Conservation (phyloP, 495 filamentous ascomycete genomes). For the Penicillium cinerascens region DNA sequence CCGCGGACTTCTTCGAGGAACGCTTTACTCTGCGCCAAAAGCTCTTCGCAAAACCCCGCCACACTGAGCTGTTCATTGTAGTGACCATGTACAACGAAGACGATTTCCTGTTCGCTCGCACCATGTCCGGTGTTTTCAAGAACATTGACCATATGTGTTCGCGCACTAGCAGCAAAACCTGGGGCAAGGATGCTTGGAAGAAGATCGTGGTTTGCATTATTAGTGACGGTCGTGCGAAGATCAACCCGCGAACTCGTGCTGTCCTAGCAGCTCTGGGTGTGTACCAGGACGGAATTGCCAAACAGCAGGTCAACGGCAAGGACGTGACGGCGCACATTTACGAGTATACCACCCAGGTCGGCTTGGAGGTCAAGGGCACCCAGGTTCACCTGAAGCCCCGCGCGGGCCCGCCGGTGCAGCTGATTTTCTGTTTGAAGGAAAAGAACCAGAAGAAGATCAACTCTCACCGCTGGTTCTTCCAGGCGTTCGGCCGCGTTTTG, state of each 20-base stretch:
- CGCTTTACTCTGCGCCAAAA: constrained; percentile 92
- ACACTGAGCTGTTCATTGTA: constrained; percentile 96
- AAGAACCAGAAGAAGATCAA: constrained; percentile 99
- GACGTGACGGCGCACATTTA: constrained; percentile 98
- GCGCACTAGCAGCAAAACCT: constrained; percentile 85
- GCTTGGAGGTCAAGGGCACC: constrained; percentile 80
- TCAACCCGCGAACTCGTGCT: constrained; percentile 87
- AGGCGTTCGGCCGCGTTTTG: constrained; percentile 89
- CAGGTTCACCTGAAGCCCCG: constrained; percentile 76
- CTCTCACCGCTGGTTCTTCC: constrained; percentile 98
- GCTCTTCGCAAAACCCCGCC: constrained; percentile 86
- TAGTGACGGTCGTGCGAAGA: constrained; percentile 97
- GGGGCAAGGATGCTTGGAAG: constrained; percentile 99
- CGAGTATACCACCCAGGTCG: constrained; percentile 96
- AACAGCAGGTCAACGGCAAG: constrained; percentile 95
- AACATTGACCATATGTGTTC: constrained; percentile 98
- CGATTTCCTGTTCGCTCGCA: constrained; percentile 92
- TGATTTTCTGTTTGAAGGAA: constrained; percentile 98
- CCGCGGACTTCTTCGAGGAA: constrained; percentile 76
- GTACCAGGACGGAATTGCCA: constrained; percentile 98
- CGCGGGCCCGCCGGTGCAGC: constrained; percentile 79
- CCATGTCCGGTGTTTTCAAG: constrained; percentile 96
- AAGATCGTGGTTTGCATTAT: constrained; percentile 99
- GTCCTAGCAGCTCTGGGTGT: constrained; percentile 91
- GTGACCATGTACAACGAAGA: constrained; percentile 99